Evolutionary conservation across 2,329 filamentous ascomycete species (phyloP), one percentile per base, ranked within the genome.

Genomic region (Xylariaceae sp.): DNA sequence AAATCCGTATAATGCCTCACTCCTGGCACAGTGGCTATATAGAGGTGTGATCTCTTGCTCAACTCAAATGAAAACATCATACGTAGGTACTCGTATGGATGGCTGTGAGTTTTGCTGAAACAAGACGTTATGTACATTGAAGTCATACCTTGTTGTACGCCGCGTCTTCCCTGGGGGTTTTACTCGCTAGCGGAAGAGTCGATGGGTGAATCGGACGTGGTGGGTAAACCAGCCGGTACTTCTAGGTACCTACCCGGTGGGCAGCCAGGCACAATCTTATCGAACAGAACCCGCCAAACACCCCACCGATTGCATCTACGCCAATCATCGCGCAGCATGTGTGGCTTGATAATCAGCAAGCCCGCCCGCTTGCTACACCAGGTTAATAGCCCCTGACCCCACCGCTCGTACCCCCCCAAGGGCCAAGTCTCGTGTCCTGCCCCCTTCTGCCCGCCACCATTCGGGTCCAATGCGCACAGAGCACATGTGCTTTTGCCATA

Each of bases 401-500:
- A 57, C 54, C n/a, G 10, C 10, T 55, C 52, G 50, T 44, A 18
- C 49, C 53, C 53, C 53, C 42, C 53, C 49, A 52, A 30, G 23
- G 23, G 23, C 23, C 23, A 30, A 56, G 18, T 51, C 30, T 45
- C 37, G 42, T 42, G 51, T 55, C 17, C 13, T 50, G 49, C 39
- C 48, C 23, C 57, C 55, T 56, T 56, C 39, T 56, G 50, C 35
- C 44, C 59, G 59, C 23, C 47, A 45, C 45, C 56, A 54, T 42
- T 30, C 37, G n/a, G 42, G 48, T 54, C 58, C 52, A 39, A 47
- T 45, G 37, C 60, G 53, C 58, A 62, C 61, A 62, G 61, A 53
- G 58, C 58, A 62, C 59, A 62, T 58, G 53, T 55, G 54, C 55
- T 57, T 59, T 58, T 57, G 47, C 34, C 51, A 47, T 47, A 55